A percentile compares a stretch with the other conserved stretches of the same genome.
Conservation (phyloP, 441 rosid genomes). For the Eutrema salsugineum region DNA sequence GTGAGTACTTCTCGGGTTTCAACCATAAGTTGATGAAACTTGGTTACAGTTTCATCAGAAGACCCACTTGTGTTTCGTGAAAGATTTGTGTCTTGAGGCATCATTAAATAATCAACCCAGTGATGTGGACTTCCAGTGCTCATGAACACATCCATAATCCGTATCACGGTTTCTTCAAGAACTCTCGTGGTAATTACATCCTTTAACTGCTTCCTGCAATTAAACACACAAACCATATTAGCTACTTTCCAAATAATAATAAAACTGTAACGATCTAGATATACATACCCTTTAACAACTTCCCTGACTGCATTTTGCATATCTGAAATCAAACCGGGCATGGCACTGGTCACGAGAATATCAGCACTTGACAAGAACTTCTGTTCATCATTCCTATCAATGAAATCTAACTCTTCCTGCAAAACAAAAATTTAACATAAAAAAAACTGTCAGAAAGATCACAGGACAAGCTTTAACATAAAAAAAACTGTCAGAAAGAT, state of each 20-base stretch:
- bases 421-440: background rate
- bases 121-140: slow-evolving; percentile 61
- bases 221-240: background rate
- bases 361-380: slow-evolving; percentile 77
- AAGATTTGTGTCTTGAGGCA: slow-evolving; percentile 48
- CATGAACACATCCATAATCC: slow-evolving; percentile 69
- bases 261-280: background rate
- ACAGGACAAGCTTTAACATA: background rate
- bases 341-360: slow-evolving; percentile 67
- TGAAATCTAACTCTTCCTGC: slow-evolving; percentile 69
- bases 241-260: background rate
- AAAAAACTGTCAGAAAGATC: background rate
- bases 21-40: slow-evolving; percentile 78
- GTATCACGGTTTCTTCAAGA: slow-evolving; percentile 60
- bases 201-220: slow-evolving; percentile 74
- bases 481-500: background rate
- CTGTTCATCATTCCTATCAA: slow-evolving; percentile 72
- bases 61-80: slow-evolving; percentile 9
- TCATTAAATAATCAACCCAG: slow-evolving; percentile 75
- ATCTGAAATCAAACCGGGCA: slow-evolving; percentile 49
- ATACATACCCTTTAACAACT: slow-evolving; percentile 66
- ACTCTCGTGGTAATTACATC: slow-evolving; percentile 49
- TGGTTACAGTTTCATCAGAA: slow-evolving; percentile 30
- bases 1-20: slow-evolving; percentile 71
- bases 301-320: slow-evolving; percentile 63